Percentiles rank a stretch among this genome's conserved stretches.
Evolutionary conservation across 768 basidiomycete genomes (phyloP).

Genomic region (Russula vinacea): DNA sequence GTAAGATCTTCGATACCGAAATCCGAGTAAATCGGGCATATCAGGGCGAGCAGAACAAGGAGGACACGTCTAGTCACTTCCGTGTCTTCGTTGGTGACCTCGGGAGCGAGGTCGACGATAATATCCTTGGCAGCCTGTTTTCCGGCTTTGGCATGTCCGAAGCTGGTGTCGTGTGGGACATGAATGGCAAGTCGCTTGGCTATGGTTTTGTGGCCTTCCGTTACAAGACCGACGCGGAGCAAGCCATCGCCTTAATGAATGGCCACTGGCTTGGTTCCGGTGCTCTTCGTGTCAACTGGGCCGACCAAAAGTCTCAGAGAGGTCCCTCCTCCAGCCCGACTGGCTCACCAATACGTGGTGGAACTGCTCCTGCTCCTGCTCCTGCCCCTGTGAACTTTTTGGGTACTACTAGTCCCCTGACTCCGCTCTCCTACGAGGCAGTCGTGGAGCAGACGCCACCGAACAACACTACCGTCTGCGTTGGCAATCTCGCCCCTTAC

Average conservation of each 20-base stretch:
- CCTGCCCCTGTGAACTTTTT: constrained; percentile 91
- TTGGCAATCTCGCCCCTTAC: constrained; percentile 97
- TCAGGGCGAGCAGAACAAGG: constrained; percentile 97
- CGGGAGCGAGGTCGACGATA: constrained; percentile 97
- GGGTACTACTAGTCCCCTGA: constrained; percentile 83
- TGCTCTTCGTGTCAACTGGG: constrained; percentile 99
- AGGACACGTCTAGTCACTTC: constrained; percentile 95
- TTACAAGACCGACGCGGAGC: constrained; percentile 98
- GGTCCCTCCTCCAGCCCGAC: constrained; percentile 29
- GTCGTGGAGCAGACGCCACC: constrained; percentile 91
- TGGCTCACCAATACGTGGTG: constrained; percentile 34
- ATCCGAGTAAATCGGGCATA: constrained; percentile 99
- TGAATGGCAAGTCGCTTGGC: constrained; percentile 98
- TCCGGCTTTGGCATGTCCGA: constrained; percentile 96
- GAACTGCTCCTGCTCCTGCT: too few relatives aligned
- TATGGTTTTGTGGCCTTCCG: constrained; percentile 99
- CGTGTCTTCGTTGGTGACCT: constrained; percentile 99
- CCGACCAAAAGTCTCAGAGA: constrained; percentile 97
- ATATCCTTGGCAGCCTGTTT: constrained; percentile 94
- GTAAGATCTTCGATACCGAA: constrained; percentile 99
- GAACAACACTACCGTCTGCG: constrained; percentile 95
- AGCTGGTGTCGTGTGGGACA: constrained; percentile 99
- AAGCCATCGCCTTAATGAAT: constrained; percentile 99
- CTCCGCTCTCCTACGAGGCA: constrained; percentile 88
- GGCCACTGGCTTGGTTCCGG: constrained; percentile 98